Evolutionary conservation across 2,329 filamentous ascomycete genomes (phyloP).

Genomic region (Gaeumannomyces sp.): DNA sequence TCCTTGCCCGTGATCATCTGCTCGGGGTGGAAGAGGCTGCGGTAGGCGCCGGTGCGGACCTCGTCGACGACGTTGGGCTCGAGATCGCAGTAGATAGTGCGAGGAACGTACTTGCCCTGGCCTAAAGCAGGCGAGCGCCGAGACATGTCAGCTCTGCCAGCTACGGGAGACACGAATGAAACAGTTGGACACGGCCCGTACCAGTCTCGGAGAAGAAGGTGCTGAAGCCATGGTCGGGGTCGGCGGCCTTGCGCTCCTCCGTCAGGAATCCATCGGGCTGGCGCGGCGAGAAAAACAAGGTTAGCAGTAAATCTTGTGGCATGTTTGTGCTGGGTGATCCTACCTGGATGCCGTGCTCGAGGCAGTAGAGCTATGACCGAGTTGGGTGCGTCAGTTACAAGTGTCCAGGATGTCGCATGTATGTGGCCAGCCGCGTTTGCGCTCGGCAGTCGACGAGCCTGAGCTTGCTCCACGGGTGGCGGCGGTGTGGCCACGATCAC

Average conservation of each 20-base stretch:
- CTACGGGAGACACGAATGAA: too few relatives aligned
- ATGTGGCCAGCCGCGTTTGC: too few relatives aligned
- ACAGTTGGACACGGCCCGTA: slow-evolving; percentile 36
- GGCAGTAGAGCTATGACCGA: slow-evolving; percentile 82
- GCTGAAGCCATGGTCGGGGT: slow-evolving; percentile 96
- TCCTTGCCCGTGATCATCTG: slow-evolving; percentile 98
- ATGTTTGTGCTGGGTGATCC: slow-evolving; percentile 22
- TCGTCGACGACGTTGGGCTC: slow-evolving; percentile 99
- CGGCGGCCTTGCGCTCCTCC: slow-evolving; percentile 89
- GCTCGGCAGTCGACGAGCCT: too few relatives aligned
- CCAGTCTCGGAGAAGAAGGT: slow-evolving; percentile 99
- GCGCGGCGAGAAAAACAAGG: slow-evolving; percentile 18
- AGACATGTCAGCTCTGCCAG: too few relatives aligned
- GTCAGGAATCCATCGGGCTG: slow-evolving; percentile 98
- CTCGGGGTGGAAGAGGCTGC: slow-evolving; percentile 95
- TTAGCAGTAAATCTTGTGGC: slow-evolving; percentile 22
- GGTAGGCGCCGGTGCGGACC: slow-evolving; percentile 95
- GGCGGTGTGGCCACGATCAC: too few relatives aligned
- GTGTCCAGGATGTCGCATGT: too few relatives aligned
- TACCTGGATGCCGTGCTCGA: slow-evolving; percentile 99
- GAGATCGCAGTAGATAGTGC: slow-evolving; percentile 99
- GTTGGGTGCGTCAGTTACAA: slow-evolving; percentile 14
- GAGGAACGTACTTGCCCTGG: slow-evolving; percentile 97
- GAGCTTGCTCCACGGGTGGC: too few relatives aligned
- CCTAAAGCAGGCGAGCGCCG: slow-evolving; percentile 43